These are phyloP conservation scores for Ceratocystis colombiana DNA, from an alignment of 2,329 filamentous ascomycete genomes.

Conservation along the genomic window DNA sequence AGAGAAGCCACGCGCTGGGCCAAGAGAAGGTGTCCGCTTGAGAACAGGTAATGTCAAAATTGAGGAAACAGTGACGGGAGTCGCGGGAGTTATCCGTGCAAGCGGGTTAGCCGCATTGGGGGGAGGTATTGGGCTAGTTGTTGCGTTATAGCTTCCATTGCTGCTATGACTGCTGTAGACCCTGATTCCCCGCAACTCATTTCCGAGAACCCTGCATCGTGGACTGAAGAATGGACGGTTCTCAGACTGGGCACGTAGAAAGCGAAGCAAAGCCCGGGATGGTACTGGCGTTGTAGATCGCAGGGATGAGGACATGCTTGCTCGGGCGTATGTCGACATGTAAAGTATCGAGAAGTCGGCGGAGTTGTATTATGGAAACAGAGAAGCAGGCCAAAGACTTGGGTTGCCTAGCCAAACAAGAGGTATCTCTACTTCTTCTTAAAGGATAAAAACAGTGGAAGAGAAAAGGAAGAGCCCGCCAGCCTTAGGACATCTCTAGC, in stretches of 20 bases:
- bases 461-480: neutral
- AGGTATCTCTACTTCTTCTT: neutral
- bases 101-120: neutral
- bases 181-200: constrained; percentile 10
- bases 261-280: constrained; percentile 54
- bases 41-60: neutral
- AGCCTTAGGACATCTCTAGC: neutral
- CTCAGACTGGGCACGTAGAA: constrained; percentile 61
- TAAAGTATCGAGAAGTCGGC: no score
- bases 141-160: neutral
- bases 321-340: constrained; percentile 26
- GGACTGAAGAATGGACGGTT: constrained; percentile 43
- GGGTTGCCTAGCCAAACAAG: no score
- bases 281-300: constrained; percentile 37
- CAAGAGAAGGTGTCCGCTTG: neutral
- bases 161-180: constrained; percentile 1
- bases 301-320: constrained; percentile 38
- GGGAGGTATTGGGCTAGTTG: neutral
- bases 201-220: constrained; percentile 16
- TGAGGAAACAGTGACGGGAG: neutral
- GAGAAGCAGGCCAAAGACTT: no score
- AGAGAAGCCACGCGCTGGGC: constrained; percentile 15
- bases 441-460: neutral
- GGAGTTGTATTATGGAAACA: no score
- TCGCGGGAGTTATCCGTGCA: neutral